Conservation (phyloP, 2,329 filamentous ascomycete species). For the Aspergillus novoparasiticus region DNA sequence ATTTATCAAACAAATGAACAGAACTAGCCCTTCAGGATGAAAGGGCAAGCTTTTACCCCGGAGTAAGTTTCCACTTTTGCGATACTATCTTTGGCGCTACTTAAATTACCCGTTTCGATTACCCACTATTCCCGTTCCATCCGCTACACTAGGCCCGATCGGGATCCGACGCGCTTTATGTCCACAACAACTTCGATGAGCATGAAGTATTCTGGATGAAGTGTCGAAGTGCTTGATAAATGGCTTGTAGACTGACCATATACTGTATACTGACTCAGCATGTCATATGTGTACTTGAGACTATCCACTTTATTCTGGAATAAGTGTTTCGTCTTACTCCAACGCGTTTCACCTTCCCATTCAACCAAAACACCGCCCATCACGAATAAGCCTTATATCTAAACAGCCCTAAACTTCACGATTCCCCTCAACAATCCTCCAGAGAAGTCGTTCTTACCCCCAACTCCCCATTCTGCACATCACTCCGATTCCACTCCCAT, state of each 20-base stretch:
- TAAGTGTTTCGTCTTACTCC: not conserved
- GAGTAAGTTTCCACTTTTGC: not conserved
- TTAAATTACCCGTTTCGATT: not conserved
- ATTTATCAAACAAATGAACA: not conserved
- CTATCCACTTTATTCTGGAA: accelerated
- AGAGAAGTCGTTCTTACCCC: too few species aligned
- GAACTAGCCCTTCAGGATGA: not conserved
- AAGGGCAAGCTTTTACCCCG: not conserved
- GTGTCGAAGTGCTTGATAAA: not conserved
- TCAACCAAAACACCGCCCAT: too few species aligned
- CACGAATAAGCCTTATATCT: too few species aligned
- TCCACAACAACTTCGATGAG: too few species aligned
- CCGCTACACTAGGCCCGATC: not conserved
- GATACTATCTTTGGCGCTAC: not conserved
- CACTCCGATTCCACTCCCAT: too few species aligned
- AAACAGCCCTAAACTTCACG: too few species aligned
- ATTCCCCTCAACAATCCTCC: too few species aligned
- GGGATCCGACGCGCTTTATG: not conserved
- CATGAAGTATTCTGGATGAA: not conserved
- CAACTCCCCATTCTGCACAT: too few species aligned
- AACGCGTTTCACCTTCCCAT: not conserved
- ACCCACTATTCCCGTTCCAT: not conserved
- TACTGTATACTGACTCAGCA: not conserved
- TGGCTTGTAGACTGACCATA: not conserved
- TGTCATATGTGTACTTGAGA: not conserved